Base-by-base conservation (phyloP, 257 asterid species). In the Gentiana dahurica region DNA sequence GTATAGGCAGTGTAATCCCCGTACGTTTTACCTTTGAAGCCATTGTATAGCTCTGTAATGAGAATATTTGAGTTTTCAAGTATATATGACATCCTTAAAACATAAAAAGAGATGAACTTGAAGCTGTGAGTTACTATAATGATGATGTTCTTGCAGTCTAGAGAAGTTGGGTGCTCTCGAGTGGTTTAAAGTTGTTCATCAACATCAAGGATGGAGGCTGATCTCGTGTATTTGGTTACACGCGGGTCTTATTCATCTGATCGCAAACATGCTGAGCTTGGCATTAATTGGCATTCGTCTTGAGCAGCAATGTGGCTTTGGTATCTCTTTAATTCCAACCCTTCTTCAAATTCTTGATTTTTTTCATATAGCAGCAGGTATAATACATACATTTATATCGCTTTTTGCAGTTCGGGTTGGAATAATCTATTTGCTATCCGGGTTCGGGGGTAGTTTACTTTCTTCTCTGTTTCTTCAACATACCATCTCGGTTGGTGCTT, bases 271-370 rank as follows among this genome's bases (percentile, higher is more conserved):
- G 95, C 49, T 87, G 63, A 82, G 94, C 61, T 83, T 91, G 35
- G 60, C 81, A 63, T 64, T 91, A 66, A 79, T 87, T 8, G 96
- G 98, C n/a, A 77, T 87, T 53, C 96, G 95, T 59, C 95, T 91
- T 12, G 98, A 87, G 75, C 96, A 87, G 66, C 88, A 91, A 65
- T 91, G 84, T 54, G 98, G 98, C 54, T 91, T 85, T 50, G 77
- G 98, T 91, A 82, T 66, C 73, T 54, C 41, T 7, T 58, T 3
- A 10, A 54, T 15, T 53, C 50, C 24, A 35, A 45, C 43, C 44
- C 8, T 24, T 56, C 53, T 57, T 43, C 8, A 4, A 38, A 15
- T 10, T 13, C 36, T 5, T 49, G 5, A 24, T 49, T 52, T 36
- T 2, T 48, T 51, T 54, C n/a, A 48, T 53, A 8, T 33, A 53